phyloP scores from a whole-genome alignment of 139 green algal species.

The Ostreobium quekettii region DNA sequence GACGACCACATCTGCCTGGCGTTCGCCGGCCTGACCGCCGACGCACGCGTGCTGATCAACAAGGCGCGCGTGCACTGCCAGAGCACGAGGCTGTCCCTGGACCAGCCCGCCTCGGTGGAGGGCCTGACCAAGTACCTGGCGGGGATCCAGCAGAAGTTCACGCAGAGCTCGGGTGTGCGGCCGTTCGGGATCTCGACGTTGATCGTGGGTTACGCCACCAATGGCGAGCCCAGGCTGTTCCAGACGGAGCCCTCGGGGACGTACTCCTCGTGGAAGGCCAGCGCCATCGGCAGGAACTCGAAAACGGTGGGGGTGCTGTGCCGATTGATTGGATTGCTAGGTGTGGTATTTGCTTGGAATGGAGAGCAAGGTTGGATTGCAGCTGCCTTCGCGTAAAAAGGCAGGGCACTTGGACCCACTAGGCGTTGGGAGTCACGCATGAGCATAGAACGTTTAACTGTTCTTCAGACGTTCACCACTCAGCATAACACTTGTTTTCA shows the following conservation, averaged over 20 bases:
- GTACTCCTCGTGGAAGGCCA: slow-evolving; percentile 95
- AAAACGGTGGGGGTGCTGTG: slow-evolving; percentile 67
- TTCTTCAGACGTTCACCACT: too few relatives aligned
- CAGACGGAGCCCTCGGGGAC: slow-evolving; percentile 96
- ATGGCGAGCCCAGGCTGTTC: slow-evolving; percentile 69
- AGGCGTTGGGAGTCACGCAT: too few relatives aligned
- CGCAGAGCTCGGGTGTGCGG: slow-evolving; percentile 89
- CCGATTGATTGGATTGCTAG: too few relatives aligned
- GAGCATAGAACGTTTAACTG: too few relatives aligned
- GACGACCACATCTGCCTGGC: slow-evolving; percentile 95
- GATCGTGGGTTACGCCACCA: slow-evolving; percentile 82
- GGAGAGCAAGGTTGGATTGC: too few relatives aligned
- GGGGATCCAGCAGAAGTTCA: slow-evolving; percentile 87
- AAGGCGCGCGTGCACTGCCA: slow-evolving; percentile 83
- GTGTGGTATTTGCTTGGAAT: too few relatives aligned
- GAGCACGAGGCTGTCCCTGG: slow-evolving; percentile 67
- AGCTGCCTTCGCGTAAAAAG: background rate
- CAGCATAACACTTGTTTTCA: too few relatives aligned
- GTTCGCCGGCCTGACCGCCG: slow-evolving; percentile 92
- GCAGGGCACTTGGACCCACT: background rate
- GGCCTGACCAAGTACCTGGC: slow-evolving; percentile 87
- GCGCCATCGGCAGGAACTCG: slow-evolving; percentile 91
- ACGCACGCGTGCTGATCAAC: slow-evolving; percentile 94
- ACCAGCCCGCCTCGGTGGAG: slow-evolving; percentile 80
- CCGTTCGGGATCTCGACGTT: slow-evolving; percentile 98